These are phyloP conservation scores for Crucihimalaya himalaica DNA, from an alignment of 345 rosid genomes.

Conservation along the genomic window DNA sequence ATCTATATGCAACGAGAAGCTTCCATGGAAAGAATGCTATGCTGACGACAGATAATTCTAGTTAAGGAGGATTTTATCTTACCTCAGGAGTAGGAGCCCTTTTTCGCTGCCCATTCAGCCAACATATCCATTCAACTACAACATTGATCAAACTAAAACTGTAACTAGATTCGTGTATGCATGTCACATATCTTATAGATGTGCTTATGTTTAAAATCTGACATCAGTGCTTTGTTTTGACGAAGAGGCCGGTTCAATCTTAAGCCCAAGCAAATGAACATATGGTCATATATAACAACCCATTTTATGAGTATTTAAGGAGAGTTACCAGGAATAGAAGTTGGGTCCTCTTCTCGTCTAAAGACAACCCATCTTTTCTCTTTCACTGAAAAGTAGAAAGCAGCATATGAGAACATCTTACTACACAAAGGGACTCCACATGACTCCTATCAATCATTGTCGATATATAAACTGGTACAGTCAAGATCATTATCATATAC, in stretches of 20 bases:
- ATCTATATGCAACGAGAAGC: too few species aligned
- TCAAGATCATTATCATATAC: not conserved
- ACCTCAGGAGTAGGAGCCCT: slow-evolving; percentile 86
- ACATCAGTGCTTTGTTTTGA: slow-evolving; percentile 11
- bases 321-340: slow-evolving; percentile 72
- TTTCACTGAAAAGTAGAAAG: slow-evolving; percentile 59
- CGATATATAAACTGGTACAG: not conserved
- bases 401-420: slow-evolving; percentile 25
- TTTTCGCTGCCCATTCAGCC: slow-evolving; percentile 96
- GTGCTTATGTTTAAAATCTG: not conserved
- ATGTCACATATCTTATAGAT: slow-evolving; percentile 1
- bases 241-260: not conserved
- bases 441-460: not conserved
- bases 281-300: not conserved
- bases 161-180: not conserved
- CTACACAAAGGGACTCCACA: slow-evolving; percentile 5
- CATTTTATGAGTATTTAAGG: not conserved
- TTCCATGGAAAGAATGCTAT: slow-evolving; percentile 3
- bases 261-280: not conserved
- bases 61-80: slow-evolving; percentile 23
- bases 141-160: slow-evolving; percentile 6
- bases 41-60: not conserved
- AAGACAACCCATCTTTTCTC: slow-evolving; percentile 95
- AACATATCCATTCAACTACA: slow-evolving; percentile 99
- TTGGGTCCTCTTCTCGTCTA: slow-evolving; percentile 88